Evolutionary conservation across 2,329 filamentous ascomycete species (phyloP).

Genomic region (Sarocladium oryzae): DNA sequence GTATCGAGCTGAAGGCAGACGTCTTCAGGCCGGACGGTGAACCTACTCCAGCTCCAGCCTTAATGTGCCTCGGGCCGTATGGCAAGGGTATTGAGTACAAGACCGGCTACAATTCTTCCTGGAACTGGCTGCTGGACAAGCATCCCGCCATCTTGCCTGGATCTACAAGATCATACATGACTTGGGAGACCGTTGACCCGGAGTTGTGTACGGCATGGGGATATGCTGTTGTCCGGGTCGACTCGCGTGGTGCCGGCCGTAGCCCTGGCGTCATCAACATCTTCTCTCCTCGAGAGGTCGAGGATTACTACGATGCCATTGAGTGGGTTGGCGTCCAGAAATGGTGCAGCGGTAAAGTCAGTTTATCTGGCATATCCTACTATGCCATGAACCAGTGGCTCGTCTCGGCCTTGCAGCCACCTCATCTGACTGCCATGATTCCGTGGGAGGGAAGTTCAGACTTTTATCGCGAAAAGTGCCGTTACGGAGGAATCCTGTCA

Average conservation of each 20-base stretch:
- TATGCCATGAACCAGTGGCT: slow-evolving; percentile 39
- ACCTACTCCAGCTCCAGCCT: too few relatives aligned
- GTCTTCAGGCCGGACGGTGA: too few relatives aligned
- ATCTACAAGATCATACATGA: too few relatives aligned
- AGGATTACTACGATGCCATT: slow-evolving; percentile 9
- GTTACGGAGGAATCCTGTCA: slow-evolving; percentile 56
- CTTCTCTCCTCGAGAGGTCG: slow-evolving; percentile 31
- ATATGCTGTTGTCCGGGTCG: slow-evolving; percentile 48
- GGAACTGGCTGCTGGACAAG: too few relatives aligned
- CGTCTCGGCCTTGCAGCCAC: slow-evolving; percentile 37
- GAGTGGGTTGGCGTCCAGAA: slow-evolving; percentile 8
- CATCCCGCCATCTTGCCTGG: too few relatives aligned
- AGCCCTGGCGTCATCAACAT: slow-evolving; percentile 40
- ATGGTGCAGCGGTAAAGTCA: slow-evolving; percentile 10
- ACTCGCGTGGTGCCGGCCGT: slow-evolving; percentile 42
- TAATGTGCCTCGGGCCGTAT: too few relatives aligned
- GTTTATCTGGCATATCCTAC: slow-evolving; percentile 34
- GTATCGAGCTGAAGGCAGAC: too few relatives aligned
- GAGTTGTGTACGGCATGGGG: slow-evolving; percentile 48
- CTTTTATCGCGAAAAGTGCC: slow-evolving; percentile 49
- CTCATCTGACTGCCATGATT: slow-evolving; percentile 37
- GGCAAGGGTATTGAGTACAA: too few relatives aligned
- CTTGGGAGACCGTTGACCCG: slow-evolving; percentile 56
- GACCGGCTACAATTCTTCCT: too few relatives aligned
- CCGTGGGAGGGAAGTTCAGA: slow-evolving; percentile 49